phyloP scores from a whole-genome alignment of 306 rosid genomes.

The Quillaja saponaria region DNA sequence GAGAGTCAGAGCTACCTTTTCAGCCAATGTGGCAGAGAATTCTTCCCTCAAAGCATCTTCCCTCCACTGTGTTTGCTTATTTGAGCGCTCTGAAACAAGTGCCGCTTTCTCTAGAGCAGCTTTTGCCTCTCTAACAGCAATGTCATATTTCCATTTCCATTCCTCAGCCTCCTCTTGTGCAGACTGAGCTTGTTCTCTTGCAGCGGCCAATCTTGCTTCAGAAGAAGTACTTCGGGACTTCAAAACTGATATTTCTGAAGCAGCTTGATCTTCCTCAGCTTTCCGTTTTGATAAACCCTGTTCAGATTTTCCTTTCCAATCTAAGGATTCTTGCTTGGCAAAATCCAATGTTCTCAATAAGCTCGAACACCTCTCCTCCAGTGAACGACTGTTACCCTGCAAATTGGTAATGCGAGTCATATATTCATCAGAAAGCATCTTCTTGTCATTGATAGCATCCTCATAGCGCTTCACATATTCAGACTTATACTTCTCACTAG shows the following conservation, averaged over 20 bases:
- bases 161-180: constrained; percentile 96
- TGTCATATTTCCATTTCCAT: constrained; percentile 90
- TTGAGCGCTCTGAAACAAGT: constrained; percentile 71
- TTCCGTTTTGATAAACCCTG: constrained; percentile 63
- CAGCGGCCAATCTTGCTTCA: constrained; percentile 92
- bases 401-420: constrained; percentile 73
- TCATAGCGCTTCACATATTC: constrained; percentile 82
- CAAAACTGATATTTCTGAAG: constrained; percentile 78
- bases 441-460: constrained; percentile 82
- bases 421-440: constrained; percentile 80
- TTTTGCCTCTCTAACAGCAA: constrained; percentile 83
- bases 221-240: constrained; percentile 84
- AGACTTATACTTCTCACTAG: constrained; percentile 68
- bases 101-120: constrained; percentile 90
- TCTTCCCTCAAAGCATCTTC: constrained; percentile 95
- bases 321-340: constrained; percentile 71
- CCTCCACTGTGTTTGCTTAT: constrained; percentile 72
- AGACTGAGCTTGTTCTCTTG: constrained; percentile 85
- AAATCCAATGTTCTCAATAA: constrained; percentile 69
- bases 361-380: constrained; percentile 68
- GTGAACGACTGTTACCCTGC: constrained; percentile 72
- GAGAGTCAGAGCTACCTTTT: constrained; percentile 48
- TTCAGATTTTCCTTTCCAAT: constrained; percentile 85
- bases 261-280: constrained; percentile 81
- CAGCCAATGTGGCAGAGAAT: constrained; percentile 67